Evolutionary conservation across 768 basidiomycete genomes (phyloP).

Genomic region (Lactifluus pinguis): DNA sequence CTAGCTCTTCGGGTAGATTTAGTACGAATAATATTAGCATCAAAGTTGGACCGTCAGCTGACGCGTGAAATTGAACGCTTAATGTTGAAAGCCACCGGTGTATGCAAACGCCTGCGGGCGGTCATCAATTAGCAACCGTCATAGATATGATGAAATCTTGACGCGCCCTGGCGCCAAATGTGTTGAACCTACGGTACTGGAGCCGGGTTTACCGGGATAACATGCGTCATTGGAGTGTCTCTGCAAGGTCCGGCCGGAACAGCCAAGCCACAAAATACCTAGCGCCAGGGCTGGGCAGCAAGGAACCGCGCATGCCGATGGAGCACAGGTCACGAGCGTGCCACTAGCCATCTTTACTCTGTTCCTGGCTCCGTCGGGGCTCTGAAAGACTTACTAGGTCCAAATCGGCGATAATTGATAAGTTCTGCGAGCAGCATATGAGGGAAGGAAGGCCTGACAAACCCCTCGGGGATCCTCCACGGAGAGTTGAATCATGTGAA

Average conservation of each 20-base stretch:
- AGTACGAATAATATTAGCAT: conserved; percentile 6
- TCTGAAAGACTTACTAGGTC: neutral
- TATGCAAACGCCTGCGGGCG: neutral
- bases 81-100: neutral
- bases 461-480: too few relatives aligned
- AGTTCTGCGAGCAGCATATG: neutral
- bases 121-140: neutral
- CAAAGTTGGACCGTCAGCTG: neutral
- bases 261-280: neutral
- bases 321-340: neutral
- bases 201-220: neutral
- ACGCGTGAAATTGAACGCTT: neutral
- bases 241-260: conserved; percentile 9
- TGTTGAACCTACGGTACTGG: neutral
- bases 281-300: neutral
- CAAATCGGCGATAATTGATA: neutral
- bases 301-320: neutral
- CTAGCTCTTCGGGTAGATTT: conserved; percentile 1
- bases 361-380: neutral
- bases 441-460: too few relatives aligned
- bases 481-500: too few relatives aligned
- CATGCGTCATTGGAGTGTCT: neutral
- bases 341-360: neutral
- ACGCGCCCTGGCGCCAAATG: neutral
- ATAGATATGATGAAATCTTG: neutral